Evolutionary conservation across 176 grass and related monocot genomes (phyloP), one percentile per base, ranked within the genome.

Genomic region (Hyparrhenia diplandra): DNA sequence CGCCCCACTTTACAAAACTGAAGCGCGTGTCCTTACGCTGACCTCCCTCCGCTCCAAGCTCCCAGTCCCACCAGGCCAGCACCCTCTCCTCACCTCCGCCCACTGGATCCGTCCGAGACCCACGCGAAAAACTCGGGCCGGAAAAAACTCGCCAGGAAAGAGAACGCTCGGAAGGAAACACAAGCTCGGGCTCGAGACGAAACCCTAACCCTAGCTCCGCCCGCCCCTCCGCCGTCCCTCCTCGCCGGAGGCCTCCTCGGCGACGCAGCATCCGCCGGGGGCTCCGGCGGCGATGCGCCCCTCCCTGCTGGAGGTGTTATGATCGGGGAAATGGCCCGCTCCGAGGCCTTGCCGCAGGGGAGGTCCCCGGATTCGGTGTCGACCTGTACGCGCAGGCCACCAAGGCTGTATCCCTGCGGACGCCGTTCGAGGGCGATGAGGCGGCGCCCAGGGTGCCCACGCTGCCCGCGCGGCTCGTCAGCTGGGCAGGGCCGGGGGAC

Each of bases 201-300:
- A 98, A 98, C 93, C 93, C 93, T 95, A 95, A 91, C 97, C 90
- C 96, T 91, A 99, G 82, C 75, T 66, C 71, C 73, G 69, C 13
- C 61, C 27, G 29, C 21, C 9, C 78, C 73, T 13, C 74, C 20
- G 52, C 20, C 52, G 52, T 57, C 52, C 21, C 52, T 24, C 84
- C 36, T 62, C 46, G 85, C 67, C 82, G 82, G 85, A 88, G 72
- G 77, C 36, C 80, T 57, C 30, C 72, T 68, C 74, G 24, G 28
- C 35, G 57, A 32, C 18, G 29, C 27, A 29, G 76, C 31, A 13
- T 47, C 46, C 81, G 9, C 62, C 28, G 84, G 24, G 82, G 88
- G 49, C 93, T 54, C 37, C 76, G 46, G 69, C 55, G 27, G 84
- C 60, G 69, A 93, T 91, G 90, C 67, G 36, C 58, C 73, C 71